Conservation (phyloP, 345 rosid genomes). For the Linum lewisii region DNA sequence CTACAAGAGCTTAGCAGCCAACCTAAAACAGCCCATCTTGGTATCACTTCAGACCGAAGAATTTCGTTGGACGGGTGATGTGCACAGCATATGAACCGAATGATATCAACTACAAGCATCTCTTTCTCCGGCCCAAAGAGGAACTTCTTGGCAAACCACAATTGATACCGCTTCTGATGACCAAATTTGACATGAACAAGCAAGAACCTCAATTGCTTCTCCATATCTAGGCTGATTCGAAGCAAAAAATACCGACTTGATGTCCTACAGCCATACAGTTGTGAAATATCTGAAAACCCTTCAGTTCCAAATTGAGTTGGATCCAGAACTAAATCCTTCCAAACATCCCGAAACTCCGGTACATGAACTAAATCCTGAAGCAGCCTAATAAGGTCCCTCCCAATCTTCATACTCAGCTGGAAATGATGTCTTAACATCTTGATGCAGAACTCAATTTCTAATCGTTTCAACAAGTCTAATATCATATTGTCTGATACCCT, state of each 20-base stretch:
- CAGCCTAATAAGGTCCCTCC: conserved; percentile 63
- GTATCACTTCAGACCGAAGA: conserved; percentile 51
- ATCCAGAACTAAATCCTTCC: conserved; percentile 49
- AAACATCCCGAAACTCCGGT: conserved; percentile 45
- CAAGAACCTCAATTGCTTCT: conserved; percentile 59
- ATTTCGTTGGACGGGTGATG: conserved; percentile 59
- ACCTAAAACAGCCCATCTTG: conserved; percentile 84
- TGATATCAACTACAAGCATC: conserved; percentile 48
- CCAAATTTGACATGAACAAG: conserved; percentile 69
- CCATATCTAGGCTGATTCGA: conserved; percentile 58
- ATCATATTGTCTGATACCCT: conserved; percentile 22
- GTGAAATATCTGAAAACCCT: conserved; percentile 37
- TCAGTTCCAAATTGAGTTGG: conserved; percentile 31
- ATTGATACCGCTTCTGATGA: conserved; percentile 58
- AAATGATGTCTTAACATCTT: conserved; percentile 69
- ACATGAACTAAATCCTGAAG: conserved; percentile 74
- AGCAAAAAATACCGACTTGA: conserved; percentile 57
- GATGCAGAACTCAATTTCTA: conserved; percentile 63
- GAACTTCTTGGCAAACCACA: conserved; percentile 68
- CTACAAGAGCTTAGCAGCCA: conserved; percentile 53
- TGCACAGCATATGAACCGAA: conserved; percentile 65
- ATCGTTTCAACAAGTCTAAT: conserved; percentile 33
- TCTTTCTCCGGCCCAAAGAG: conserved; percentile 46
- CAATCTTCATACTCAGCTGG: conserved; percentile 50
- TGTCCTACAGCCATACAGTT: conserved; percentile 45